These are phyloP conservation scores for Globisporangium solare DNA, from an alignment of 352 stramenopile species.

Conservation along the genomic window DNA sequence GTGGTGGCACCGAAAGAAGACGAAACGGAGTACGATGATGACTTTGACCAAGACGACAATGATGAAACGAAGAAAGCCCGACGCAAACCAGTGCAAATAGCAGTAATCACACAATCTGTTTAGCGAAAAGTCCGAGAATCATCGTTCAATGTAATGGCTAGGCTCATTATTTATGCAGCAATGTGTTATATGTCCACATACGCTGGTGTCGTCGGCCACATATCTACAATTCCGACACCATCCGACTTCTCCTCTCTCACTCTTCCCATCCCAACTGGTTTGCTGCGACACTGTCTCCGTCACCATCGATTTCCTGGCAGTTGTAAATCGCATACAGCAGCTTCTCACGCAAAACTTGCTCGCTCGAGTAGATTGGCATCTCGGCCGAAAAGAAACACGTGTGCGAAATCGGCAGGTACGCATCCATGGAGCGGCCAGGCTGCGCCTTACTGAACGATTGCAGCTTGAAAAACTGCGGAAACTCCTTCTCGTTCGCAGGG, in stretches of 20 bases:
- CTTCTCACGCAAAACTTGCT: constrained; percentile 66
- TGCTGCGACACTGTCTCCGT: constrained; percentile 74
- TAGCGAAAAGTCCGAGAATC: background rate
- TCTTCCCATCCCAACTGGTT: constrained; percentile 81
- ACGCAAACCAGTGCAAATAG: constrained; percentile 10
- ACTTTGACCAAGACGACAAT: constrained; percentile 22
- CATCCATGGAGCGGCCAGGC: constrained; percentile 37
- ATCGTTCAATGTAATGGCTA: background rate
- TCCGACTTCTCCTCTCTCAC: constrained; percentile 19
- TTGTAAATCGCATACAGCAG: constrained; percentile 92
- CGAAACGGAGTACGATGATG: constrained; percentile 44
- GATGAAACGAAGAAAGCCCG: constrained; percentile 14
- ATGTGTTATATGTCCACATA: background rate
- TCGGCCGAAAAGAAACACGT: constrained; percentile 99
- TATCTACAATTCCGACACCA: background rate
- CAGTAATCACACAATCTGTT: background rate
- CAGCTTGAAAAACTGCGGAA: constrained; percentile 90
- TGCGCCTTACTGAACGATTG: constrained; percentile 79
- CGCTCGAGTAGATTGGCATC: constrained; percentile 91
- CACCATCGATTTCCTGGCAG: constrained; percentile 91
- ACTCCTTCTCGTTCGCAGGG: constrained; percentile 72
- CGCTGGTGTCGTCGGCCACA: too few species aligned
- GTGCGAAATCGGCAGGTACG: constrained; percentile 94
- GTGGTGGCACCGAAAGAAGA: constrained; percentile 11
- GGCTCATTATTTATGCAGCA: constrained; percentile 4